These are phyloP conservation scores for Fusarium hainanense DNA, from an alignment of 2,329 filamentous ascomycete genomes.

Conservation along the genomic window DNA sequence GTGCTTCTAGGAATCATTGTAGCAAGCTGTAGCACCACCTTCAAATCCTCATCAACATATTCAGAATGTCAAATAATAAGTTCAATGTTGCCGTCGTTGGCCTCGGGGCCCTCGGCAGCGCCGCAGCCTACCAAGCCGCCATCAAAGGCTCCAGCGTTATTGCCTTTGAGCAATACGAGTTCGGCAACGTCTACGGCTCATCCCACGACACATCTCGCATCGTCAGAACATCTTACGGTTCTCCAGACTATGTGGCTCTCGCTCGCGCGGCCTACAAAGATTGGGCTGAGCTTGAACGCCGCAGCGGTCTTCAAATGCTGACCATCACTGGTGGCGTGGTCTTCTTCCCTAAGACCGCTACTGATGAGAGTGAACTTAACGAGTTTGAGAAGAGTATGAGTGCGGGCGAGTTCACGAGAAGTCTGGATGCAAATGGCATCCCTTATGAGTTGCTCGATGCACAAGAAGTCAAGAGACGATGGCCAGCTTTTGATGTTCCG, in stretches of 20 bases:
- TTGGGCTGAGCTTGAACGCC: slow-evolving; percentile 37
- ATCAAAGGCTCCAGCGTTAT: slow-evolving; percentile 41
- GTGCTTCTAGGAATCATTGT: background rate
- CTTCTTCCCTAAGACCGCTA: slow-evolving; percentile 27
- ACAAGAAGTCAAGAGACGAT: slow-evolving; percentile 27
- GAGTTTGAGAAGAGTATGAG: slow-evolving; percentile 24
- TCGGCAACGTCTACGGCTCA: slow-evolving; percentile 41
- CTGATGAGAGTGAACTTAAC: background rate
- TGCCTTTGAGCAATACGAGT: slow-evolving; percentile 43
- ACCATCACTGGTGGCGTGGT: slow-evolving; percentile 42
- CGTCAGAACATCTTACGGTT: slow-evolving; percentile 38
- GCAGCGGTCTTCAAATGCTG: slow-evolving; percentile 32
- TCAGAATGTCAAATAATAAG: background rate
- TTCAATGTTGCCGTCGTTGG: slow-evolving; percentile 15
- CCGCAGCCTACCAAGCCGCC: slow-evolving; percentile 16
- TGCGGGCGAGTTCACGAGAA: background rate
- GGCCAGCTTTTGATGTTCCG: slow-evolving; percentile 37
- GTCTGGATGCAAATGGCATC: slow-evolving; percentile 27
- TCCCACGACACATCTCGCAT: slow-evolving; percentile 45
- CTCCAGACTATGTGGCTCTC: slow-evolving; percentile 40
- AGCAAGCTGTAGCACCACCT: background rate
- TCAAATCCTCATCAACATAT: too few relatives aligned
- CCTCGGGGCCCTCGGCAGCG: slow-evolving; percentile 15
- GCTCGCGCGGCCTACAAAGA: slow-evolving; percentile 41
- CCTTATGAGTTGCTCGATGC: slow-evolving; percentile 37